Percentiles rank a stretch among this genome's conserved stretches.
These are phyloP conservation scores for Aspergillus sclerotiicarbonarius DNA, from an alignment of 495 filamentous ascomycete genomes.

Conservation along the genomic window DNA sequence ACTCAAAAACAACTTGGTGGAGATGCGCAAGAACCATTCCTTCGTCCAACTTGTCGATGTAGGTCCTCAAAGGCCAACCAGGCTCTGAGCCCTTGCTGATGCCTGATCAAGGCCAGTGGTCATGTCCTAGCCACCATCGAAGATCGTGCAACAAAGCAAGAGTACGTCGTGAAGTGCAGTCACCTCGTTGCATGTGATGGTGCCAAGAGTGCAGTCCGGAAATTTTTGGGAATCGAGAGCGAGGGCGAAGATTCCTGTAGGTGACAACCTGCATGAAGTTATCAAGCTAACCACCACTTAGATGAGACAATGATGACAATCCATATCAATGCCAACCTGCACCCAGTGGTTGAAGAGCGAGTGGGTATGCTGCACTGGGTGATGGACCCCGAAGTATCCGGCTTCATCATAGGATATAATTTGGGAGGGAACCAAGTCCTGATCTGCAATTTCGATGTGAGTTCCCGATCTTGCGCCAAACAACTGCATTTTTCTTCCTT, in stretches of 20 bases:
- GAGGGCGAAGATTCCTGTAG: constrained; percentile 39
- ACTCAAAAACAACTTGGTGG: constrained; percentile 8
- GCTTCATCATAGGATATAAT: constrained; percentile 43
- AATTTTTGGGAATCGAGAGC: constrained; percentile 28
- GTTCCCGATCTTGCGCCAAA: neutral
- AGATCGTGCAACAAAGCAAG: constrained; percentile 12
- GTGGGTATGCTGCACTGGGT: constrained; percentile 47
- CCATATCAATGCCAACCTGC: constrained; percentile 40
- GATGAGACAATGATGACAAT: constrained; percentile 49
- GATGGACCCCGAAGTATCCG: constrained; percentile 39
- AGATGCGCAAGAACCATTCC: constrained; percentile 26
- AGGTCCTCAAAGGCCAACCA: neutral
- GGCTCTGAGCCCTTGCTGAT: neutral
- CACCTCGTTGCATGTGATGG: constrained; percentile 40
- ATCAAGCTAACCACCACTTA: constrained; percentile 3
- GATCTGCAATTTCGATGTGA: constrained; percentile 41
- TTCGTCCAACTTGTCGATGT: constrained; percentile 22
- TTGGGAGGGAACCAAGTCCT: constrained; percentile 38
- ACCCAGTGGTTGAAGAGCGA: constrained; percentile 30
- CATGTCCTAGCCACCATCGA: constrained; percentile 23
- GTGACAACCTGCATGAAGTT: constrained; percentile 3
- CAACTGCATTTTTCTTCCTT: neutral
- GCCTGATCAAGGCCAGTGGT: constrained; percentile 11
- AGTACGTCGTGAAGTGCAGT: constrained; percentile 21
- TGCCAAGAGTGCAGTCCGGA: constrained; percentile 35